phyloP scores from a whole-genome alignment of 2,329 filamentous ascomycete species.

The Aspergillus persii region DNA sequence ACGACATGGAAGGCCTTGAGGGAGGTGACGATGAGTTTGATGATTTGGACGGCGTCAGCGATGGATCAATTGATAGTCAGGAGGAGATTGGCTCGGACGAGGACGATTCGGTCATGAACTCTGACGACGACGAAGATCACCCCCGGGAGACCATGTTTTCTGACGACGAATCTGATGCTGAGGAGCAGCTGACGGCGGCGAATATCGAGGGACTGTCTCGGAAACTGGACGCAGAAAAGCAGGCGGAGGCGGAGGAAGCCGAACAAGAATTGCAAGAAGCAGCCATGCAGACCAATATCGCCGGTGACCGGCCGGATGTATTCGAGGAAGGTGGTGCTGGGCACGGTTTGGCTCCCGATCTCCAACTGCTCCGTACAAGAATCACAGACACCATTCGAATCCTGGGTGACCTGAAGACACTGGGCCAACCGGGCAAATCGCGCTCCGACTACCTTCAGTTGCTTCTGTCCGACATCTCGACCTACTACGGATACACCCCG shows the following conservation, averaged over 20 bases:
- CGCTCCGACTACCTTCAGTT: slow-evolving; percentile 84
- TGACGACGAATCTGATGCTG: slow-evolving; percentile 85
- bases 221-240: slow-evolving; percentile 75
- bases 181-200: slow-evolving; percentile 88
- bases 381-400: slow-evolving; percentile 94
- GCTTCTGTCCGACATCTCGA: slow-evolving; percentile 86
- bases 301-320: slow-evolving; percentile 68
- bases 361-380: slow-evolving; percentile 81
- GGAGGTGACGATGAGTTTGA: slow-evolving; percentile 51
- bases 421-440: slow-evolving; percentile 76
- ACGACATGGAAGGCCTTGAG: slow-evolving; percentile 35
- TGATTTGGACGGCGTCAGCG: slow-evolving; percentile 40
- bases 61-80: slow-evolving; percentile 49
- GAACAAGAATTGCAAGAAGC: slow-evolving; percentile 82
- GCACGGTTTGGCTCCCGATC: slow-evolving; percentile 73
- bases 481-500: slow-evolving; percentile 93
- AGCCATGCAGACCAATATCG: slow-evolving; percentile 90
- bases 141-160: slow-evolving; percentile 77
- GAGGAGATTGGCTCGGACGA: slow-evolving; percentile 54
- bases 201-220: slow-evolving; percentile 91
- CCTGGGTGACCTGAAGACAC: slow-evolving; percentile 79
- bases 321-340: slow-evolving; percentile 56
- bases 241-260: slow-evolving; percentile 76
- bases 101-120: slow-evolving; percentile 68
- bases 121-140: slow-evolving; percentile 62